Base-by-base conservation (phyloP, 2,329 filamentous ascomycete species). In the Cladophialophora yegresii region DNA sequence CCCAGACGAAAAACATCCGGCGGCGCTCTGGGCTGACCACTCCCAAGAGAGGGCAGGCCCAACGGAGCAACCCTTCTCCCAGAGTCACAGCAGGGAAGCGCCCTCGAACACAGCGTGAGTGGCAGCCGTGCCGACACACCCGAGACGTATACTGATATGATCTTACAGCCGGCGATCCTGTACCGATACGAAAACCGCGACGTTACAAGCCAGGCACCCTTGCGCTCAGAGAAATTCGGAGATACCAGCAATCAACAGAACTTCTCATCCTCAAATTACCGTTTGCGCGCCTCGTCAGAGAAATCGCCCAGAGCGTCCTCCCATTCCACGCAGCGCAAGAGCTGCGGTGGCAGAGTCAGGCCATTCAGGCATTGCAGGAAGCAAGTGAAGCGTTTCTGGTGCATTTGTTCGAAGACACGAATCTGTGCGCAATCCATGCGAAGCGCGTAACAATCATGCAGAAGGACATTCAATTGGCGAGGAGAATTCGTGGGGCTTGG, bases 361-460 rank as follows among this genome's bases (percentile, higher is more conserved):
- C 95, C 58, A 95, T 98, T 73, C 87, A 90, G 74, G 93, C 93
- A 12, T 84, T 98, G 2, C 93, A 98, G 79, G 93, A 98, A 82
- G 92, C 93, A 13, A 87, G 93, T n/a, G 93, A 98, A 80, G 93
- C 93, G 4, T 98, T 96, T 78, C 84, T 98, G 71, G 90, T 98
- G 64, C 93, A 96, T 75, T 82, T 98, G n/a, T 97, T 98, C 75
- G 93, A 97, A 77, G 92, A 96, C 78, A 91, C 91, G 70, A 97
- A 98, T 80, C 85, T 98, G 49, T 97, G 93, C 80, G 95, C 93
- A 68, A 93, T 98, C 72, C 93, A 98, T 79, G 95, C 93, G 67
- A 97, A 96, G 82, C 85, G 93, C 76, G 92, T 98, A 59, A 98
- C 93, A 45, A 96, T 97, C 72, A 93, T 96, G 91, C 92, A 95